phyloP scores from a whole-genome alignment of 768 basidiomycete species.

The Tricholoma furcatifolium region DNA sequence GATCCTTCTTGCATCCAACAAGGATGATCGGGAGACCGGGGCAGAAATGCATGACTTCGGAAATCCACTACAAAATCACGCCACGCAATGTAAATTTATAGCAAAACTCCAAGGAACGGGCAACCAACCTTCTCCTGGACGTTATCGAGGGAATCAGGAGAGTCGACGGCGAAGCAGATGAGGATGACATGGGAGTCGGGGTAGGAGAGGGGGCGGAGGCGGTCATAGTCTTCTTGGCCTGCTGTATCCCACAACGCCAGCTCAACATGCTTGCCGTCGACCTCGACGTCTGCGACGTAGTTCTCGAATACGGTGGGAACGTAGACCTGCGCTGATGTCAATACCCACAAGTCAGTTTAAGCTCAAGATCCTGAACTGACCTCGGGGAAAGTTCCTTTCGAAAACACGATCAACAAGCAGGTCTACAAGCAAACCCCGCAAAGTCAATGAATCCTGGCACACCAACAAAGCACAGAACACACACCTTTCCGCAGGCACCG shows the following conservation, averaged over 20 bases:
- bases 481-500: slow-evolving; percentile 94
- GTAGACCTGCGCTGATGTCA: slow-evolving; percentile 62
- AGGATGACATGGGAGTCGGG: slow-evolving; percentile 99
- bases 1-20: slow-evolving; percentile 99
- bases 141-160: slow-evolving; percentile 97
- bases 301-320: slow-evolving; percentile 99
- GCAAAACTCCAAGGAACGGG: neutral
- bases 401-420: slow-evolving; percentile 93
- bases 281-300: slow-evolving; percentile 98
- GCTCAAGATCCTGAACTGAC: slow-evolving; percentile 36
- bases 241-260: slow-evolving; percentile 99
- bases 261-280: slow-evolving; percentile 98
- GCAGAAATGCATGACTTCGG: slow-evolving; percentile 98
- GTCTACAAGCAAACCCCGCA: slow-evolving; percentile 46
- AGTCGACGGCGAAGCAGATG: slow-evolving; percentile 98
- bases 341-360: neutral
- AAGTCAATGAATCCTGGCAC: slow-evolving; percentile 9
- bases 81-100: neutral
- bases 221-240: slow-evolving; percentile 99
- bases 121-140: slow-evolving; percentile 95
- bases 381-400: slow-evolving; percentile 96
- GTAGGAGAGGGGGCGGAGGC: slow-evolving; percentile 95
- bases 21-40: slow-evolving; percentile 92
- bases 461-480: slow-evolving; percentile 9
- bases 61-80: slow-evolving; percentile 76